Evolutionary conservation across 2,329 filamentous ascomycete genomes (phyloP).

Genomic region (Escovopsis sp.): DNA sequence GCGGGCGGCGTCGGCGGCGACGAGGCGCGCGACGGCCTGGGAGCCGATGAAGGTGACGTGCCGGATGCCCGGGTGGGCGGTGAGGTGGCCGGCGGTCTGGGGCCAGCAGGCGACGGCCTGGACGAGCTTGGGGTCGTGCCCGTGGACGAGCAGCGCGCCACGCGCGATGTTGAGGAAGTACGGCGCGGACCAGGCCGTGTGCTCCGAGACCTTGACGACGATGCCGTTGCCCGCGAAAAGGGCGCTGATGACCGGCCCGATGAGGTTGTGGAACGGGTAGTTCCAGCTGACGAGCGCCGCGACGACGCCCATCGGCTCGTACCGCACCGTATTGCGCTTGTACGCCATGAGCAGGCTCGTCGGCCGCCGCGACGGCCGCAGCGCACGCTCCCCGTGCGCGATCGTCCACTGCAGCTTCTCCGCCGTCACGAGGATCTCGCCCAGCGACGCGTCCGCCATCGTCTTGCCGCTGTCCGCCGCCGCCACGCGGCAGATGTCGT

Average conservation of each 20-base stretch:
- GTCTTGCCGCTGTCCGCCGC: conserved; percentile 94
- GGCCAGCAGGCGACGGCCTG: conserved; percentile 86
- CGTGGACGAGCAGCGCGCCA: conserved; percentile 66
- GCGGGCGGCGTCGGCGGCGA: conserved; percentile 74
- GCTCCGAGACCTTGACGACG: conserved; percentile 86
- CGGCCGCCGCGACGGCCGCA: conserved; percentile 57
- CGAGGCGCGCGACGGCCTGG: conserved; percentile 69
- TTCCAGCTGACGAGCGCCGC: conserved; percentile 95
- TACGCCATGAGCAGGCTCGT: conserved; percentile 92
- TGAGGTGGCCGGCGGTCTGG: conserved; percentile 63
- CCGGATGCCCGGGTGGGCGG: conserved; percentile 67
- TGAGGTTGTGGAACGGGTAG: conserved; percentile 89
- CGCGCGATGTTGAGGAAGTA: conserved; percentile 73
- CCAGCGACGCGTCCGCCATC: conserved; percentile 82
- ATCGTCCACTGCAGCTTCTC: conserved; percentile 96
- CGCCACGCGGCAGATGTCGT: conserved; percentile 69
- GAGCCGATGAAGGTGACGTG: conserved; percentile 97
- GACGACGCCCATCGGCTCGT: conserved; percentile 87
- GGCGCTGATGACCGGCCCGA: conserved; percentile 79
- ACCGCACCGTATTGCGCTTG: conserved; percentile 80
- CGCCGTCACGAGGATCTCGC: conserved; percentile 83
- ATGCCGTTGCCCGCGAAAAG: conserved; percentile 87
- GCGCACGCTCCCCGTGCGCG: conserved; percentile 69
- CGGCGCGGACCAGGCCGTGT: conserved; percentile 79
- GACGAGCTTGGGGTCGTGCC: conserved; percentile 66